Conservation (phyloP, 2,329 filamentous ascomycete genomes). For the Arthrobotrys sinensis region DNA sequence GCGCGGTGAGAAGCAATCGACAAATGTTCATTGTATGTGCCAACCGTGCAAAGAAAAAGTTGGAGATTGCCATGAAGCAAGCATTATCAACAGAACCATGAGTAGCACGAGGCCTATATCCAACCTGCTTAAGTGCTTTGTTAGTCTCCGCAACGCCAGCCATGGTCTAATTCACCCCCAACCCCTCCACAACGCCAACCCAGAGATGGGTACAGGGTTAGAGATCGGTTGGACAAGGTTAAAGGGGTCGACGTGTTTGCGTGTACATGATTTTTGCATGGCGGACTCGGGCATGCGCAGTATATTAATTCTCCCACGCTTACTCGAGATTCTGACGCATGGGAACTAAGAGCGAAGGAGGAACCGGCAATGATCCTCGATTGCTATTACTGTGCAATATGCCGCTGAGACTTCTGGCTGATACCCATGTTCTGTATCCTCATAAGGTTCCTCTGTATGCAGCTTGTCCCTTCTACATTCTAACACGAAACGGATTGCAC, state of each 20-base stretch:
- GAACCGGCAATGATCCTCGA: slow-evolving; percentile 52
- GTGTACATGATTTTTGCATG: slow-evolving; percentile 24
- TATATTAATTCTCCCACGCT: slow-evolving; percentile 51
- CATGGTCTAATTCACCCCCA: slow-evolving; percentile 33
- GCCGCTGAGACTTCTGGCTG: slow-evolving; percentile 53
- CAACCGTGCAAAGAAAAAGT: slow-evolving; percentile 7
- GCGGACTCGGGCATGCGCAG: slow-evolving; percentile 25
- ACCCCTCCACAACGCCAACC: slow-evolving; percentile 39
- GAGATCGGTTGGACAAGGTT: slow-evolving; percentile 52
- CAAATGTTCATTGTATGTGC: neutral
- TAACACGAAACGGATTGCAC: slow-evolving; percentile 35
- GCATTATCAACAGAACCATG: slow-evolving; percentile 21
- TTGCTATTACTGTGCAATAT: slow-evolving; percentile 38
- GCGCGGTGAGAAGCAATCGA: slow-evolving; percentile 23
- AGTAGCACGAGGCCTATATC: slow-evolving; percentile 15
- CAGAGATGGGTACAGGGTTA: slow-evolving; percentile 40
- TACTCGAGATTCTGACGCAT: slow-evolving; percentile 47
- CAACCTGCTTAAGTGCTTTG: slow-evolving; percentile 35
- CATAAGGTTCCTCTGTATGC: slow-evolving; percentile 42
- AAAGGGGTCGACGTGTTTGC: slow-evolving; percentile 56
- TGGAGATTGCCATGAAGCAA: slow-evolving; percentile 14
- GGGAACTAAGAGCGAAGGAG: slow-evolving; percentile 55
- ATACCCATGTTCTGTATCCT: slow-evolving; percentile 46
- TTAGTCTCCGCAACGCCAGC: slow-evolving; percentile 33
- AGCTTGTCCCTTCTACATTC: slow-evolving; percentile 43